phyloP scores from a whole-genome alignment of 2,329 filamentous ascomycete genomes.

The Claviceps spartinae region DNA sequence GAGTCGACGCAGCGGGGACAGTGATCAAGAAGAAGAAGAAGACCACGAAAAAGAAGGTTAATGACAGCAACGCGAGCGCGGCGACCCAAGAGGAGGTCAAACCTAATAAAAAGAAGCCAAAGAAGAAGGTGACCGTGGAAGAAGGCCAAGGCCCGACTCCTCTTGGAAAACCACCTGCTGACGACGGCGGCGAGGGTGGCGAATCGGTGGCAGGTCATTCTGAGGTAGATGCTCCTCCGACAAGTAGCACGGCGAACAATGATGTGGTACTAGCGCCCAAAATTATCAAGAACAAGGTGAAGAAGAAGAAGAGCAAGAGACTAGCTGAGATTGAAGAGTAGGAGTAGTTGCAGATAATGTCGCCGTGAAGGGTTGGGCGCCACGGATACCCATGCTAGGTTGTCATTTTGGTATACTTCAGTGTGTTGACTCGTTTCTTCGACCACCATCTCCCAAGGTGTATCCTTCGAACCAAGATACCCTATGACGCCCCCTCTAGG shows the following conservation, averaged over 20 bases:
- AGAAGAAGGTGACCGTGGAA: slow-evolving; percentile 1
- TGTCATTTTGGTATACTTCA: neutral
- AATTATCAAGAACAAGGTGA: slow-evolving; percentile 34
- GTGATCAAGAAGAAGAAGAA: slow-evolving; percentile 57
- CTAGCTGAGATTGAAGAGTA: slow-evolving; percentile 17
- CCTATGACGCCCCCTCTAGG: too few relatives aligned
- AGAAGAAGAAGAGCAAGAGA: slow-evolving; percentile 30
- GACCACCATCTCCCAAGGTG: too few relatives aligned
- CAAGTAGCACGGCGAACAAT: neutral
- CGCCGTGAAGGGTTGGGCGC: neutral
- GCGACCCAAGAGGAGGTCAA: slow-evolving; percentile 18
- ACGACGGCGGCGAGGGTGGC: too few relatives aligned
- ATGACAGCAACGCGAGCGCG: neutral
- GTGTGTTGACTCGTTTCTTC: too few relatives aligned
- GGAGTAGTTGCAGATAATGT: neutral
- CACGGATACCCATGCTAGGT: too few relatives aligned
- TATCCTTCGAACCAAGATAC: too few relatives aligned
- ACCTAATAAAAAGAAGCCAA: slow-evolving; percentile 38
- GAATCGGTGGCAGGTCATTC: neutral
- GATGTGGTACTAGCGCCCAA: slow-evolving; percentile 14
- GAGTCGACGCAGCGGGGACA: slow-evolving; percentile 50
- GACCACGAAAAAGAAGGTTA: slow-evolving; percentile 5
- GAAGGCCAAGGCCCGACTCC: neutral
- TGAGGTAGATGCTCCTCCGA: neutral
- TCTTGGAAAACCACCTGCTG: neutral